Evolutionary conservation across 2,329 filamentous ascomycete genomes (phyloP).

Genomic region (Trichophyton benhamiae): DNA sequence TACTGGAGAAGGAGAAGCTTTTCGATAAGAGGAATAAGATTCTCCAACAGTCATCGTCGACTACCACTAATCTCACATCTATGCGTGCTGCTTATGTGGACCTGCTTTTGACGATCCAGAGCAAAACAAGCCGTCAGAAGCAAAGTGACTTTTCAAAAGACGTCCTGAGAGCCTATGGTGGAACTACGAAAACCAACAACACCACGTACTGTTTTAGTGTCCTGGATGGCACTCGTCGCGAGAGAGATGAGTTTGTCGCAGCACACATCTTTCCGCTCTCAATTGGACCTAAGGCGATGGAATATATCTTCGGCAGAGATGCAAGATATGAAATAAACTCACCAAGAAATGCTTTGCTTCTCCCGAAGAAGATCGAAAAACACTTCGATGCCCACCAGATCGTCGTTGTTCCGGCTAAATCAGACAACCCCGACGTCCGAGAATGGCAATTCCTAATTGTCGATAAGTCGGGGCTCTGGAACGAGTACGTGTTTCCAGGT

Average conservation of each 20-base stretch:
- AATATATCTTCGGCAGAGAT: slow-evolving; percentile 9
- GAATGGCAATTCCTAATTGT: neutral
- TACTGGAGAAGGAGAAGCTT: neutral
- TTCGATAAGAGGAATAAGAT: neutral
- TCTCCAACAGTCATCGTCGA: slow-evolving; percentile 12
- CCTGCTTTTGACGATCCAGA: neutral
- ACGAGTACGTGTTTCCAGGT: neutral
- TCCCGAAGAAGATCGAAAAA: neutral
- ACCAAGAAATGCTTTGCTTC: slow-evolving; percentile 9
- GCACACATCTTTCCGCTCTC: slow-evolving; percentile 10
- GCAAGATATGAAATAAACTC: slow-evolving; percentile 8
- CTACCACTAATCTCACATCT: slow-evolving; percentile 16
- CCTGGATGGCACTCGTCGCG: neutral
- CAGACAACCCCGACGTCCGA: neutral
- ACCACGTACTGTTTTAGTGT: neutral
- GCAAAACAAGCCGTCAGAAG: neutral
- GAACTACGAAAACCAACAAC: neutral
- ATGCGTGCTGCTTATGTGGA: slow-evolving; percentile 12
- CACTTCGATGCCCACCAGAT: slow-evolving; percentile 1
- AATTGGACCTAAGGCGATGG: slow-evolving; percentile 6
- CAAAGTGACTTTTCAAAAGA: neutral
- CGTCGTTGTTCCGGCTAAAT: neutral
- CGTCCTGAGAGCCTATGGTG: neutral
- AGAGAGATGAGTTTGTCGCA: neutral
- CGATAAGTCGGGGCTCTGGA: slow-evolving; percentile 1